Base-by-base conservation (phyloP, 2,329 filamentous ascomycete genomes). In the Phialocephala sp. region DNA sequence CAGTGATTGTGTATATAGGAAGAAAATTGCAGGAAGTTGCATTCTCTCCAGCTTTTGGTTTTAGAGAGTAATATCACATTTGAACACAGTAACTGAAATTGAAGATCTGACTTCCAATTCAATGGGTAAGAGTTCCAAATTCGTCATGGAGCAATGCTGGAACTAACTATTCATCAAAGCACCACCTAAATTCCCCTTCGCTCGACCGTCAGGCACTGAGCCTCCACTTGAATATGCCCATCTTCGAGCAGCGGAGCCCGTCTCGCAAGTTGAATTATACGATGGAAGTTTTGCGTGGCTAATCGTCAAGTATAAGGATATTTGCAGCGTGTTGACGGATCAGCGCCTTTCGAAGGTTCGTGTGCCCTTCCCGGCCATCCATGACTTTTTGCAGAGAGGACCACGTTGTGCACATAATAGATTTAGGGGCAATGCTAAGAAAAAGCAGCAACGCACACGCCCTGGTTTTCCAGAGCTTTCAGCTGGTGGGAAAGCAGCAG, bases 271-370 rank as follows among this genome's bases (percentile, higher is more conserved):
- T 15, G 77, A 79, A 68, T 77, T 84, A 11, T 84, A 77, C 65
- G 82, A 84, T 68, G 80, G 79, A n/a, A 80, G 76, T 58, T 68
- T 77, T 15, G 79, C 81, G 5, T 84, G 82, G 82, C 74, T 84
- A 0, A 77, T 82, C 5, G 79, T 80, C 15, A 84, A 83, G 71
- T 77, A 83, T 69, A 76, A 79, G 56, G 81, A 84, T 69, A 79
- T 84, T 12, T 79, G 78, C 63, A 73, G 71, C 27, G 80, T 83
- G 0, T 76, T 82, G 4, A 81, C 80, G 0, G 80, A 82, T 37
- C 63, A 79, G 37, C 76, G 80, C n/a, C 73, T 84, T 18, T 83
- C 81, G 36, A 84, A 83, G 41, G 66, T 68, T 22, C 22, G 41
- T 64, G 3, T 4, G 15, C 35, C 24, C 35, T 59, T 35, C 8